Conservation (phyloP, 1,139 yeast genomes). For the Suzukiozyma palmioleophila region DNA sequence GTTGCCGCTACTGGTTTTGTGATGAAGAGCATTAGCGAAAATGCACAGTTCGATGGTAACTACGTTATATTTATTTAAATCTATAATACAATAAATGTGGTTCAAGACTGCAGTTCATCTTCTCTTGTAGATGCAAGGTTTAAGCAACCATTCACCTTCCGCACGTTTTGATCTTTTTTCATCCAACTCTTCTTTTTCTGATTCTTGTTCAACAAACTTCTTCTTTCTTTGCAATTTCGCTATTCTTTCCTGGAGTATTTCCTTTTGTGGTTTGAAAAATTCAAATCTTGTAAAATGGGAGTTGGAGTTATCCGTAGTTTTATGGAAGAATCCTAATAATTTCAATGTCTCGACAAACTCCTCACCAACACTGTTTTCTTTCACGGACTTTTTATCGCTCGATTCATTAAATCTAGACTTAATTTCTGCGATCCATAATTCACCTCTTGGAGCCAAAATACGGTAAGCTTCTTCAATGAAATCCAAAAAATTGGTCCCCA, state of each 20-base stretch:
- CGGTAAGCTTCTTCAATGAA: conserved; percentile 88
- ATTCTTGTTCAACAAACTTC: conserved; percentile 69
- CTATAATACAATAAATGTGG: too few relatives aligned
- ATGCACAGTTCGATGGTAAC: too few relatives aligned
- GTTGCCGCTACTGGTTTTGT: too few relatives aligned
- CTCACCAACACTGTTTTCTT: conserved; percentile 46
- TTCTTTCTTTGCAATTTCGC: conserved; percentile 60
- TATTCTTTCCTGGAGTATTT: conserved; percentile 60
- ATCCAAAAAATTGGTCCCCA: conserved; percentile 96
- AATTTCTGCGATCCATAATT: conserved; percentile 96
- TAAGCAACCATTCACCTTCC: conserved; percentile 84
- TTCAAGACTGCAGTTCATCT: conserved; percentile 35
- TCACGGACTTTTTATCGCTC: conserved; percentile 17
- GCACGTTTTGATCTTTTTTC: conserved; percentile 52
- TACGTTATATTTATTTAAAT: too few relatives aligned
- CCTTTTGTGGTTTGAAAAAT: conserved; percentile 81
- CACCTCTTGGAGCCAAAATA: conserved; percentile 84
- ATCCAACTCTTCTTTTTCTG: conserved; percentile 56
- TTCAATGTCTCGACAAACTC: conserved; percentile 79
- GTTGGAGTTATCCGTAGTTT: conserved; percentile 78
- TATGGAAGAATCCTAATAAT: conserved; percentile 79
- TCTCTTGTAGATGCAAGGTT: conserved; percentile 94
- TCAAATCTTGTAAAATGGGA: conserved; percentile 95
- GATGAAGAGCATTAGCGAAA: too few relatives aligned
- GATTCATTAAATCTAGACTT: conserved; percentile 80